Evolutionary conservation across 2,329 filamentous ascomycete genomes (phyloP).

Genomic region (Trichophyton schoenleinii): DNA sequence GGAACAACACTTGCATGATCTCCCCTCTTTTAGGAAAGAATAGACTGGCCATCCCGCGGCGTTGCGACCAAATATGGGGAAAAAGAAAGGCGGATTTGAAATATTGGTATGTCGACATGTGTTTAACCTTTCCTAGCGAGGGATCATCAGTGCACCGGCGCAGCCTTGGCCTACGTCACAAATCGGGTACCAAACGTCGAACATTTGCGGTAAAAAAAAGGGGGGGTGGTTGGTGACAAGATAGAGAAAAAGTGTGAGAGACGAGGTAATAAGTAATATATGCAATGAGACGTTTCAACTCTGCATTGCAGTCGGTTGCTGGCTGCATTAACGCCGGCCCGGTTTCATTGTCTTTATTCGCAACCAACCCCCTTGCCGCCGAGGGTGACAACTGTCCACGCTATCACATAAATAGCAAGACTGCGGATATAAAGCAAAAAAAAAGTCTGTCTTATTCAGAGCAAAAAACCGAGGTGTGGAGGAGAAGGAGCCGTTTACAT

Average conservation of each 20-base stretch:
- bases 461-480: not conserved
- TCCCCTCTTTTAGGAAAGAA: not conserved
- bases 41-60: not conserved
- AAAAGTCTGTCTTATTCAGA: not conserved
- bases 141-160: slow-evolving; percentile 2
- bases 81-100: not conserved
- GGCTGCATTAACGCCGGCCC: not conserved
- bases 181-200: not conserved
- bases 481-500: not conserved
- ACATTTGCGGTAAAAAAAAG: not conserved
- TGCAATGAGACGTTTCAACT: not conserved
- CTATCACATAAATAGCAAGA: not conserved
- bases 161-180: slow-evolving; percentile 3
- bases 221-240: too few species aligned
- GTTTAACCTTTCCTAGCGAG: slow-evolving; percentile 1
- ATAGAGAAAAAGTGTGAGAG: not conserved
- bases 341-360: not conserved
- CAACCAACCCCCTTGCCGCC: not conserved
- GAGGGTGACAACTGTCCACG: not conserved
- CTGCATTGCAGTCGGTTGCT: not conserved
- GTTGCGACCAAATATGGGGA: not conserved
- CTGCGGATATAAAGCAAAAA: not conserved
- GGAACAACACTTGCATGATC: slow-evolving; percentile 1
- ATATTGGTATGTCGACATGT: not conserved
- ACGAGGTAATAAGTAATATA: not conserved